A percentile compares a stretch with the other conserved stretches of the same genome.
These are phyloP conservation scores for Coniella vitis DNA, from an alignment of 2,329 filamentous ascomycete genomes.

Conservation along the genomic window DNA sequence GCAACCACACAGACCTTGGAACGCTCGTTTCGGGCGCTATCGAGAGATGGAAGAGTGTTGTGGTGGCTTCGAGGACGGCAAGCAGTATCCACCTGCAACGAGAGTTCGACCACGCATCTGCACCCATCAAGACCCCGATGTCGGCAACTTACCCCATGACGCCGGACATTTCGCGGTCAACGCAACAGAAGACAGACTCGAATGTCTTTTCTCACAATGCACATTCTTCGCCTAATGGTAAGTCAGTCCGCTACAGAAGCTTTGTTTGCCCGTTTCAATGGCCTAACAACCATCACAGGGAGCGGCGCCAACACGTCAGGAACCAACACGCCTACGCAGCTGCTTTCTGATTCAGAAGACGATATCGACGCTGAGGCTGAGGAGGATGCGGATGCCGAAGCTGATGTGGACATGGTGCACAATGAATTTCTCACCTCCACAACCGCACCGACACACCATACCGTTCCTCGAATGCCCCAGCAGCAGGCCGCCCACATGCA, in stretches of 20 bases:
- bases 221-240: conserved; percentile 26
- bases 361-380: conserved; percentile 4
- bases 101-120: conserved; percentile 32
- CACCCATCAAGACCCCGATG: conserved; percentile 16
- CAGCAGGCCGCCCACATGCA: not conserved
- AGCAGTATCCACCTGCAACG: conserved; percentile 44
- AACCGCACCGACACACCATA: conserved; percentile 4
- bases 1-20: conserved; percentile 45
- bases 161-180: conserved; percentile 18
- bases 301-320: conserved; percentile 14
- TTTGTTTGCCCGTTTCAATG: conserved; percentile 4
- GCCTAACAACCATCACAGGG: conserved; percentile 1
- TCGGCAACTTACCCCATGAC: conserved; percentile 20
- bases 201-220: conserved; percentile 24
- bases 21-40: conserved; percentile 48
- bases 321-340: conserved; percentile 8
- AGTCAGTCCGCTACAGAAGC: conserved; percentile 1
- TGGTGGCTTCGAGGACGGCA: conserved; percentile 41
- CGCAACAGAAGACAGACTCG: conserved; percentile 20
- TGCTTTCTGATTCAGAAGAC: conserved; percentile 8
- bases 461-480: conserved; percentile 4
- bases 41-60: conserved; percentile 55
- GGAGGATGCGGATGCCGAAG: conserved; percentile 10
- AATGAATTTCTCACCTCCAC: conserved; percentile 5
- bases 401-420: conserved; percentile 9